Base-by-base conservation (phyloP, 148 eudicot species). In the Fagopyrum esculentum region DNA sequence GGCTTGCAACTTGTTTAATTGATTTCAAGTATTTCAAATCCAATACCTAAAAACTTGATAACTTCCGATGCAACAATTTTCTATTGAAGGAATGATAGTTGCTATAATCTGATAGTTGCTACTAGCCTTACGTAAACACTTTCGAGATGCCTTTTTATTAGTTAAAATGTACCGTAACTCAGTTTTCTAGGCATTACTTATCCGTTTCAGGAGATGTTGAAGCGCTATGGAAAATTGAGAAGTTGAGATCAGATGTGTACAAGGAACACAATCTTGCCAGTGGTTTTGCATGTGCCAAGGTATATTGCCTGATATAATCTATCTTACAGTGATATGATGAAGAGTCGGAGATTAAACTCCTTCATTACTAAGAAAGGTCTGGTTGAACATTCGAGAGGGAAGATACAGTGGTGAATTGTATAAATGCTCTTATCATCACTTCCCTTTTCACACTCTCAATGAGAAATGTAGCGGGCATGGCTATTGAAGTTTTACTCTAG, bases 251-350 rank as follows among this genome's bases (percentile, higher is more conserved):
- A 75, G 86, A 89, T 50, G 46, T 80, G 8, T 84, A 86, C 84
- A 84, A 88, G 73, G 77, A 78, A 79, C 98, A 88, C 80, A 82
- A 86, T 69, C 82, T 96, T 68, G 79, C 75, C 75, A 90, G 89
- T 85, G 97, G 84, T 11, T 82, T 92, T 82, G 82, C 94, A 46
- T 92, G 94, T 83, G 93, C 97, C 26, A 96, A 96, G 99, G 98
- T 91, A 79, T 61, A 11, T 70, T 70, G 26, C 48, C 8, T 81
- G 8, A 22, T 63, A 30, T 63, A 29, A 63, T 63, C 43, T 63
- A 30, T 63, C 40, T 29, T 15, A 61, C 40, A 29, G 8, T 30
- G 19, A 9, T 61, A 29, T 61, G 68, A 3, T 61, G 15, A 22
- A 11, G 3, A 16, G 68, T 4, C 19, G 68, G 15, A 61, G 68